A percentile compares a stretch with the other conserved stretches of the same genome.
Conservation (phyloP, 176 grass and related monocot genomes). For the barley (Hordeum vulgare) region DNA sequence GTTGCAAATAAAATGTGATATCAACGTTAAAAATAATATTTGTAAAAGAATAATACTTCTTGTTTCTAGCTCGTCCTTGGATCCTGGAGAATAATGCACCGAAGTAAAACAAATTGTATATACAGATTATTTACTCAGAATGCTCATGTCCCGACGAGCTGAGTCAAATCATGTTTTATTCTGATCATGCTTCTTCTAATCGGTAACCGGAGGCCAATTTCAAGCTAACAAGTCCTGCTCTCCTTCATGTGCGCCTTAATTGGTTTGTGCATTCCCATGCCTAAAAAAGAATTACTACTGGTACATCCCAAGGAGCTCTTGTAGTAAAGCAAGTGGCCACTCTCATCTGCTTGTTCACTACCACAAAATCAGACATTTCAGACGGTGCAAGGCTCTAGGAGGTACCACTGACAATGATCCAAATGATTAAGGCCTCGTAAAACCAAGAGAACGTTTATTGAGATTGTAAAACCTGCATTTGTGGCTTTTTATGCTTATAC, state of each 20-base stretch:
- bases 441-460: slow-evolving; percentile 41
- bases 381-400: slow-evolving; percentile 42
- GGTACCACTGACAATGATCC: slow-evolving; percentile 19
- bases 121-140: background rate
- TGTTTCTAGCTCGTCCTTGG: background rate
- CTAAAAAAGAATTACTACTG: background rate
- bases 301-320: slow-evolving; percentile 31
- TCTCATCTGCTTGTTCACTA: background rate
- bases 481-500: background rate
- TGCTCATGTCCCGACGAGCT: background rate
- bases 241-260: slow-evolving; percentile 45
- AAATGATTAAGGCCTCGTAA: slow-evolving; percentile 20
- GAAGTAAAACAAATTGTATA: background rate
- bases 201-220: slow-evolving; percentile 27
- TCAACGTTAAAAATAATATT: background rate
- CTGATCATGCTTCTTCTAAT: slow-evolving; percentile 23
- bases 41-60: background rate
- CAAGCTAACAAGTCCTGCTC: background rate
- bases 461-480: slow-evolving; percentile 20
- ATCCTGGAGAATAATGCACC: background rate
- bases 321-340: background rate
- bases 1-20: background rate
- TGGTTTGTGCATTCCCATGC: slow-evolving; percentile 41
- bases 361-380: slow-evolving; percentile 31
- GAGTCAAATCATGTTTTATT: slow-evolving; percentile 32